A percentile compares a stretch with the other conserved stretches of the same genome.
These are phyloP conservation scores for Alliaria petiolata DNA, from an alignment of 345 rosid genomes.

Conservation along the genomic window DNA sequence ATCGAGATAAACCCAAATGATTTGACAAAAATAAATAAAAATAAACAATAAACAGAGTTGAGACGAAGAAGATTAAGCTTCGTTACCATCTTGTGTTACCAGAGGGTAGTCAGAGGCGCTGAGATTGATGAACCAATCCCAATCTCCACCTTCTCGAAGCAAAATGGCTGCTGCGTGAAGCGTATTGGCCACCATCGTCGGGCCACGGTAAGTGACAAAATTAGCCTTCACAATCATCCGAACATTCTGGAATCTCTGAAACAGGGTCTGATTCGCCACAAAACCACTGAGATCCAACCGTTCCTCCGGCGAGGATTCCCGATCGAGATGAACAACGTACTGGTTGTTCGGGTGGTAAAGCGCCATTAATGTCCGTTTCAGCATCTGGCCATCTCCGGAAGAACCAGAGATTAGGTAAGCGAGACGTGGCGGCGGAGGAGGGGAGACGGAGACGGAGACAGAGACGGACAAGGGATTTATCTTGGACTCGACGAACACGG, in stretches of 20 bases:
- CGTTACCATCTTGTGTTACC: slow-evolving; percentile 88
- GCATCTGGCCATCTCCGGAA: slow-evolving; percentile 66
- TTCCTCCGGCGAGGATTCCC: slow-evolving; percentile 59
- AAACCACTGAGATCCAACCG: slow-evolving; percentile 69
- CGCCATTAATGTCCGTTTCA: slow-evolving; percentile 67
- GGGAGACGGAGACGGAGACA: slow-evolving; percentile 18
- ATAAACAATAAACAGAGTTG: not conserved
- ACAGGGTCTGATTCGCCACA: slow-evolving; percentile 44
- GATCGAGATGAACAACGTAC: slow-evolving; percentile 81
- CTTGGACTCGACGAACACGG: slow-evolving; percentile 71
- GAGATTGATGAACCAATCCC: slow-evolving; percentile 98
- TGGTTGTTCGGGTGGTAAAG: slow-evolving; percentile 81
- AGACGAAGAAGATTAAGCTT: not conserved
- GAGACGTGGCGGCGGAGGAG: slow-evolving; percentile 76
- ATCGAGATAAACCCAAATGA: not conserved
- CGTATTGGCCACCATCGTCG: slow-evolving; percentile 99
- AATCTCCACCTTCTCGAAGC: slow-evolving; percentile 75
- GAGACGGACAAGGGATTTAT: slow-evolving; percentile 46
- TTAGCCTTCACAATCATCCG: slow-evolving; percentile 84
- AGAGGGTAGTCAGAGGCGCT: slow-evolving; percentile 98
- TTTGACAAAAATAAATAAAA: not conserved
- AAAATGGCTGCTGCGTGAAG: slow-evolving; percentile 94
- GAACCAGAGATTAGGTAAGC: slow-evolving; percentile 91
- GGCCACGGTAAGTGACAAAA: slow-evolving; percentile 89
- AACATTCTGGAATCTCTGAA: slow-evolving; percentile 56